Conservation (phyloP, 2,329 filamentous ascomycete species). For the Exophiala sideris region DNA sequence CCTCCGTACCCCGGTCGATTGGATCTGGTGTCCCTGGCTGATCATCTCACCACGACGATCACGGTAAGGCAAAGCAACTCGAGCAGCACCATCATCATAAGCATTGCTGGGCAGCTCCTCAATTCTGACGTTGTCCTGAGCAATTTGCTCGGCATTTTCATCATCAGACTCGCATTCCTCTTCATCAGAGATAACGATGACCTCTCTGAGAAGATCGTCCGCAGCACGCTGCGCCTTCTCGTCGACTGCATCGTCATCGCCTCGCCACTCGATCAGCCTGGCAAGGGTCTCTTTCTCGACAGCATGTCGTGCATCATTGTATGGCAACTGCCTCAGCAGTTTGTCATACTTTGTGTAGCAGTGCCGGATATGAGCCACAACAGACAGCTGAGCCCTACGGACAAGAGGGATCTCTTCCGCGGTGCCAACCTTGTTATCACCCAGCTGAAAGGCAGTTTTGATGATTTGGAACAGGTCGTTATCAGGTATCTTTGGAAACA, state of each 20-base stretch:
- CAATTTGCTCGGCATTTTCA: conserved; percentile 30
- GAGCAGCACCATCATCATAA: conserved; percentile 21
- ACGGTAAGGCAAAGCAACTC: conserved; percentile 11
- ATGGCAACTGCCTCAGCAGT: conserved; percentile 51
- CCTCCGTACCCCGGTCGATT: conserved; percentile 29
- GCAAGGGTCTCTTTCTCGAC: conserved; percentile 56
- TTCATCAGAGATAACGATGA: conserved; percentile 62
- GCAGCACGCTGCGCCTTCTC: conserved; percentile 51
- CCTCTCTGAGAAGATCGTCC: conserved; percentile 61
- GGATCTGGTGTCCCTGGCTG: conserved; percentile 37
- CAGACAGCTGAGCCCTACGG: conserved; percentile 59
- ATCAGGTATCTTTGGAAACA: conserved; percentile 62
- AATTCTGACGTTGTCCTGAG: conserved; percentile 38
- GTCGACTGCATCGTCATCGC: conserved; percentile 54
- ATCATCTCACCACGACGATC: conserved; percentile 35
- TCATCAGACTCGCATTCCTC: conserved; percentile 49
- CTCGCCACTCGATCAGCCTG: conserved; percentile 61
- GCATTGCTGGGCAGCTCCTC: conserved; percentile 42
- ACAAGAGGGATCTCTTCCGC: conserved; percentile 53
- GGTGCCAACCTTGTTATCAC: conserved; percentile 57
- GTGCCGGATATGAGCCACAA: conserved; percentile 61
- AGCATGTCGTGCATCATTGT: conserved; percentile 52
- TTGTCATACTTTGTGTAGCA: conserved; percentile 61
- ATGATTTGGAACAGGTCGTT: conserved; percentile 57
- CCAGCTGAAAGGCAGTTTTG: conserved; percentile 59